A percentile compares a stretch with the other conserved stretches of the same genome.
Conservation (phyloP, 1,139 yeast genomes). For the Sugiyamaella paludigena region DNA sequence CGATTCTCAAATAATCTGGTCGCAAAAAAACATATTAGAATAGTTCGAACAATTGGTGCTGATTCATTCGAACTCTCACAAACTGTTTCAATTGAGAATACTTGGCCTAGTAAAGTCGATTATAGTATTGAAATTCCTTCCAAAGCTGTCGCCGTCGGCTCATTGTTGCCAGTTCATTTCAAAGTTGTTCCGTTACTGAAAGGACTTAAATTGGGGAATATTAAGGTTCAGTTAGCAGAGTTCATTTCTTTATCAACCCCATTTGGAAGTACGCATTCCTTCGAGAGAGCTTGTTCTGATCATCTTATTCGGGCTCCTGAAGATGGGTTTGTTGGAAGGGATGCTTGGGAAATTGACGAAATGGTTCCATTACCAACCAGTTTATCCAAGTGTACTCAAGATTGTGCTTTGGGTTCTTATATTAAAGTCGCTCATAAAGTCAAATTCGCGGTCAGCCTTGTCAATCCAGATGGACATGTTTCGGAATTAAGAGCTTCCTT, state of each 20-base stretch:
- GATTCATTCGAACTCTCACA: slow-evolving; percentile 88
- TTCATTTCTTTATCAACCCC: slow-evolving; percentile 61
- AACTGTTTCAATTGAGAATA: slow-evolving; percentile 90
- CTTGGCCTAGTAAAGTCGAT: slow-evolving; percentile 95
- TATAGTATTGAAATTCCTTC: slow-evolving; percentile 84
- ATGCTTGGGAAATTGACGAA: slow-evolving; percentile 74
- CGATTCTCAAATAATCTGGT: slow-evolving; percentile 64
- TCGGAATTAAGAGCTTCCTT: slow-evolving; percentile 75
- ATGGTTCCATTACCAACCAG: slow-evolving; percentile 65
- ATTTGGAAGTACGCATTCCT: slow-evolving; percentile 39
- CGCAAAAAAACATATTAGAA: slow-evolving; percentile 72
- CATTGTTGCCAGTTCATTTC: slow-evolving; percentile 66
- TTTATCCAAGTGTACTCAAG: slow-evolving; percentile 76
- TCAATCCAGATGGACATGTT: slow-evolving; percentile 72
- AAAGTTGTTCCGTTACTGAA: slow-evolving; percentile 76
- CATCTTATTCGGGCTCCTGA: slow-evolving; percentile 45
- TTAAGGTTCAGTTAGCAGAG: slow-evolving; percentile 67
- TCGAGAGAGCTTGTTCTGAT: slow-evolving; percentile 55
- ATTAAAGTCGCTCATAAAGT: slow-evolving; percentile 71
- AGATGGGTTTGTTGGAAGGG: slow-evolving; percentile 45
- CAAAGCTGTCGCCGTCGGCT: slow-evolving; percentile 88
- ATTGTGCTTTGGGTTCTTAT: slow-evolving; percentile 58
- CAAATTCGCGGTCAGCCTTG: slow-evolving; percentile 59
- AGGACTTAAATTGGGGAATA: slow-evolving; percentile 72
- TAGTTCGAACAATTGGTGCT: slow-evolving; percentile 84